Evolutionary conservation across 306 rosid species (phyloP), one percentile per base, ranked within the genome.

Genomic region (Medicago ruthenica): DNA sequence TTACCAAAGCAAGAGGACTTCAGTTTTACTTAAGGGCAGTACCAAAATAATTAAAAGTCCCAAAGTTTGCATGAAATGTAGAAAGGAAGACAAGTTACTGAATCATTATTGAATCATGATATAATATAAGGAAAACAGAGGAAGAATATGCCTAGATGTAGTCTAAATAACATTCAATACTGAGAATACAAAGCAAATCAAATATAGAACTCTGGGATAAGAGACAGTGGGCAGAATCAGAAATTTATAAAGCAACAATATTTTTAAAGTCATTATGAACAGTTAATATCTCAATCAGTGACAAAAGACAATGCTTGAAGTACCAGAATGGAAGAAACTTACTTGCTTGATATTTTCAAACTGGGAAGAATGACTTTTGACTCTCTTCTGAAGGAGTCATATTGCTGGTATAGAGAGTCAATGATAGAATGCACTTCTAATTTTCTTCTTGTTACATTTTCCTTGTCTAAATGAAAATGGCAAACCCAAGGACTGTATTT

Each of bases 381-480:
- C 44, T 79, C 87, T 20, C 21, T 79, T 74, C 67, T 68, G 7
- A 78, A 45, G 50, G 81, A 75, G 59, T 82, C 80, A 76, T 85
- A 88, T 76, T 86, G 69, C 69, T 45, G 78, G 63, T 81, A 36
- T 45, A 96, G 90, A 63, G 86, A 84, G 15, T 89, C 58, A 44
- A 90, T 80, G 77, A 92, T 76, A 70, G 97, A 83, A 13, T 31
- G 80, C 88, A 92, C 83, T 47, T 82, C 81, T 55, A 96, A 54
- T 37, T 83, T 85, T 86, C 93, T 88, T 80, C 86, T 87, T 37
- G 16, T 45, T 44, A 85, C 40, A 81, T 61, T 76, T 80, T 89
- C 97, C 91, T 84, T 83, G 89, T 70, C 72, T 55, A 96, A 45
- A 78, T 90, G 93, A 84, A 96, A 96, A 83, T 96, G 98, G 82